These are phyloP conservation scores for Nannizziopsis barbatae DNA, from an alignment of 2,329 filamentous ascomycete genomes.

Conservation along the genomic window DNA sequence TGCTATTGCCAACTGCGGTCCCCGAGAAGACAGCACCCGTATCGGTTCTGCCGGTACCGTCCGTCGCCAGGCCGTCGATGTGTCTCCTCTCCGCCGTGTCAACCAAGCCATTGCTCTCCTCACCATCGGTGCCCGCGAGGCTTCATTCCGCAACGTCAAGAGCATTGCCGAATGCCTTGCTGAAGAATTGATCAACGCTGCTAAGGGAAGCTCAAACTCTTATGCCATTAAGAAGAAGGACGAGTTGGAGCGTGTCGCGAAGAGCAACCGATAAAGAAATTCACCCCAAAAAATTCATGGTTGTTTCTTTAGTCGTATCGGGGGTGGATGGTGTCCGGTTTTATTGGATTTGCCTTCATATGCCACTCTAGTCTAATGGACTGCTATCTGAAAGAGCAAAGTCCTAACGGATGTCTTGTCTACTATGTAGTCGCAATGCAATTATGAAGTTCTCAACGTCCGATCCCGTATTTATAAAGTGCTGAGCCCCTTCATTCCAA, in stretches of 20 bases:
- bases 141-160: constrained; percentile 99
- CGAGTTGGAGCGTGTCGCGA: constrained; percentile 99
- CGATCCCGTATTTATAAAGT: too few species aligned
- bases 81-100: constrained; percentile 96
- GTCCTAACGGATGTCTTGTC: constrained; percentile 14
- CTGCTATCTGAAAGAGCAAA: constrained; percentile 13
- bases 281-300: constrained; percentile 24
- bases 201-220: constrained; percentile 99
- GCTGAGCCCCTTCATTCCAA: too few species aligned
- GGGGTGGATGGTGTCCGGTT: constrained; percentile 27
- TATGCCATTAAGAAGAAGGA: constrained; percentile 99
- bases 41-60: constrained; percentile 99
- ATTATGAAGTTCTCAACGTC: constrained; percentile 12
- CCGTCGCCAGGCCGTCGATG: constrained; percentile 99
- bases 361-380: constrained; percentile 9
- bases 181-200: constrained; percentile 99
- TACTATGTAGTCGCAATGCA: constrained; percentile 16
- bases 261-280: constrained; percentile 93
- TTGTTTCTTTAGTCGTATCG: constrained; percentile 18
- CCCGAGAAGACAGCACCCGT: constrained; percentile 99
- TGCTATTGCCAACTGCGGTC: constrained; percentile 99
- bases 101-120: constrained; percentile 99
- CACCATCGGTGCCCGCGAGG: constrained; percentile 97
- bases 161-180: constrained; percentile 98
- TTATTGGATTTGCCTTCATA: constrained; percentile 12